Conservation (phyloP, 345 rosid genomes). For the Cardamine chenopodiifolia region DNA sequence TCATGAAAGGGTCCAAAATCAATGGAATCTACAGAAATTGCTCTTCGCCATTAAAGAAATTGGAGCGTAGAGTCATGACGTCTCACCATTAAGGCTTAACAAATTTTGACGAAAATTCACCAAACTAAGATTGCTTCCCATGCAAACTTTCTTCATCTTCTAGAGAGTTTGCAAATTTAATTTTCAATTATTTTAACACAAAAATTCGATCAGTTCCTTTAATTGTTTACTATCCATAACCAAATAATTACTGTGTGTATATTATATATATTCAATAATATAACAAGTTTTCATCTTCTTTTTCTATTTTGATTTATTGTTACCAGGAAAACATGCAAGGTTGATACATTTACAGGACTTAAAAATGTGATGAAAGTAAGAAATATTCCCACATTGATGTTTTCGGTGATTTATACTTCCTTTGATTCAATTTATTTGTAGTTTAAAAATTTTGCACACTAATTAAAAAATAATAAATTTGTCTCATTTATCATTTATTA, state of each 20-base stretch:
- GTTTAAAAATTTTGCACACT: too few relatives aligned
- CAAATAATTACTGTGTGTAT: background rate
- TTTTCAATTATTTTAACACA: background rate
- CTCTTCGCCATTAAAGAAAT: conserved; percentile 26
- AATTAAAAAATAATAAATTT: too few relatives aligned
- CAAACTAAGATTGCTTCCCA: conserved; percentile 48
- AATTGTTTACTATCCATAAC: background rate
- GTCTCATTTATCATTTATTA: too few relatives aligned
- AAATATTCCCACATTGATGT: background rate
- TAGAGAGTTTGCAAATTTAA: conserved; percentile 9
- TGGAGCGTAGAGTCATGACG: conserved; percentile 38
- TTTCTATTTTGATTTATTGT: background rate
- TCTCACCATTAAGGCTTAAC: conserved; percentile 42
- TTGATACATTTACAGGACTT: background rate
- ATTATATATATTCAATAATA: background rate
- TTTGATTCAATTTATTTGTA: too few relatives aligned
- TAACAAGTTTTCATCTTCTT: background rate
- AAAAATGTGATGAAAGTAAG: background rate
- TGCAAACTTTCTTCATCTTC: conserved; percentile 44
- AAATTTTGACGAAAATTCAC: conserved; percentile 47
- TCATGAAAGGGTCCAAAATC: background rate
- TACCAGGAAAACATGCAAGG: background rate
- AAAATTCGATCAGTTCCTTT: background rate
- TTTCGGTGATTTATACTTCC: too few relatives aligned
- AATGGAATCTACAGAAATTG: background rate